Conservation (phyloP, 352 stramenopile genomes). For the Halophytophthora batemanensis region DNA sequence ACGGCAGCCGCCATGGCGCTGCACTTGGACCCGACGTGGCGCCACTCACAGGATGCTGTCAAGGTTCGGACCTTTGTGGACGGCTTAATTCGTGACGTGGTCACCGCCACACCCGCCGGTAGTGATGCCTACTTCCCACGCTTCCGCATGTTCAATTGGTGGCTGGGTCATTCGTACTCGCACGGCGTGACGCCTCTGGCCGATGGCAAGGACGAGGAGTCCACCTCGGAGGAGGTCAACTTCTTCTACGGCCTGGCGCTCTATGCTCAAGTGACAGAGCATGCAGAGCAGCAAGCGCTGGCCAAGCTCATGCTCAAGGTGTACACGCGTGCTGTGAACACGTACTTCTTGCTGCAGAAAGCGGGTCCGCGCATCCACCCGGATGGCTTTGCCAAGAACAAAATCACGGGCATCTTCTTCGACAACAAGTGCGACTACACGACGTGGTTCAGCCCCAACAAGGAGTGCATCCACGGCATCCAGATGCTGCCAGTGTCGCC, state of each 20-base stretch:
- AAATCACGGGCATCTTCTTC: constrained; percentile 71
- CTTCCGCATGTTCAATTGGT: constrained; percentile 67
- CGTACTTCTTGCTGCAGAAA: constrained; percentile 61
- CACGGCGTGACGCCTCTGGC: too few species aligned
- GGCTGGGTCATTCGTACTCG: too few species aligned
- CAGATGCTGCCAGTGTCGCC: constrained; percentile 71
- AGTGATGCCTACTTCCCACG: constrained; percentile 47
- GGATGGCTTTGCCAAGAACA: constrained; percentile 52
- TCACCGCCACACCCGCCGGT: constrained; percentile 24
- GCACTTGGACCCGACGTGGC: constrained; percentile 39
- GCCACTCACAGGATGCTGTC: constrained; percentile 32
- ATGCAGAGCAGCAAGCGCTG: constrained; percentile 30
- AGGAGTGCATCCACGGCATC: constrained; percentile 76
- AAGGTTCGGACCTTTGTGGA: constrained; percentile 39
- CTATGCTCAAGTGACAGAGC: constrained; percentile 47
- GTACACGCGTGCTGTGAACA: constrained; percentile 52
- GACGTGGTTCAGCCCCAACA: constrained; percentile 72
- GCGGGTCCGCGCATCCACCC: constrained; percentile 43
- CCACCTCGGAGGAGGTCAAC: constrained; percentile 69
- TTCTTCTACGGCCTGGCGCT: constrained; percentile 59
- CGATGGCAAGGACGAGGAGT: constrained; percentile 71
- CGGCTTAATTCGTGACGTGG: constrained; percentile 53
- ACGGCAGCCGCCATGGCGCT: constrained; percentile 47
- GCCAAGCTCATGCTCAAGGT: constrained; percentile 62
- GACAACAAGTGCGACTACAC: constrained; percentile 78